Base-by-base conservation (phyloP, 2,329 filamentous ascomycete genomes). In the Ascochyta koolunga region DNA sequence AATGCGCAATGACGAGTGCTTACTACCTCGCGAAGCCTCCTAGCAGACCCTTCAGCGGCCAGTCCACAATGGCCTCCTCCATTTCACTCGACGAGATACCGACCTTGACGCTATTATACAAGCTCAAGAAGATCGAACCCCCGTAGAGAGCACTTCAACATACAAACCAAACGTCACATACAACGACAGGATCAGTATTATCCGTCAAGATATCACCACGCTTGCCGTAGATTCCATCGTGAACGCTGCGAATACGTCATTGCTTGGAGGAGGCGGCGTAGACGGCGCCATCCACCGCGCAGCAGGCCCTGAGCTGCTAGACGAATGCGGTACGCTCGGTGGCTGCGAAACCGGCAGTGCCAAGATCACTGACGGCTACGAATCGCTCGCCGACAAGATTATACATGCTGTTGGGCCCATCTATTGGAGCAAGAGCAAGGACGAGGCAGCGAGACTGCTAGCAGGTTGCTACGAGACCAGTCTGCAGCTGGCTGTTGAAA, bases 361-460 rank as follows among this genome's bases (percentile, higher is more conserved):
- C 22, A 93, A 93, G 72, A 91, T 96, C 67, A 97, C 95, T 0
- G 73, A 78, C 31, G 93, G 86, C 8, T 92, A 95, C 74, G 67
- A 85, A 0, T 79, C 98, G 21, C 92, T 92, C 0, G 89, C 87
- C 66, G 82, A 84, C 53, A 87, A 89, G 60, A 84, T 98, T 62
- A 96, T 98, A 50, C 95, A 98, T 74, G 86, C 95, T 16, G 93
- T 97, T 3, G 95, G 95, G 0, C 95, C 95, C 0, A 76, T 96
- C 25, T 97, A 93, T 74, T 62, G 77, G 46, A 62, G 65, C 0
- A 70, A 79, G 16, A 68, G 70, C 11, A 64, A 78, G 18, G 73
- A 73, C 10, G 70, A 67, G 16, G 71, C 76, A 25, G 68, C 74
- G 13, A 65, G 70, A 54, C 66, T 85, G 32, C 70, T 88, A 71